These are phyloP conservation scores for Clitoria ternatea DNA, from an alignment of 306 rosid species.

Conservation along the genomic window DNA sequence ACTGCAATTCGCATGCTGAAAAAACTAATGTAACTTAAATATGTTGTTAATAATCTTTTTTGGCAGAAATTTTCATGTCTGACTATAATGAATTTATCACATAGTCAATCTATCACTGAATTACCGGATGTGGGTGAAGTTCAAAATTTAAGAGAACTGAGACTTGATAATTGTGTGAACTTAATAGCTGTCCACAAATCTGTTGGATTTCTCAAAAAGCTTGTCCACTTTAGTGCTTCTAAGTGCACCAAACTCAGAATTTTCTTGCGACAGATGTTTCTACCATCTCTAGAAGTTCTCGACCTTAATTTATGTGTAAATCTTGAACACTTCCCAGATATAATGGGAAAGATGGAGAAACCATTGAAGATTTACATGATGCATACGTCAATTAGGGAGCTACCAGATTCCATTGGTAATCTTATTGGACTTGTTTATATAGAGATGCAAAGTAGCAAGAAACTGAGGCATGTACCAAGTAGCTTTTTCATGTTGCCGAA, in stretches of 20 bases:
- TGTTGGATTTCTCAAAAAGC: neutral
- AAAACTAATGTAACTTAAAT: too few species aligned
- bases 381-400: neutral
- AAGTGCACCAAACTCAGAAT: neutral
- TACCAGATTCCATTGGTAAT: conserved; percentile 11
- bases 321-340: conserved; percentile 4
- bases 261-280: neutral
- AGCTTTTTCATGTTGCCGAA: neutral
- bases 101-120: neutral
- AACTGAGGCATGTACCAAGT: neutral
- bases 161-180: neutral
- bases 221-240: neutral
- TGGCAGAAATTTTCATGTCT: neutral
- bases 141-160: neutral
- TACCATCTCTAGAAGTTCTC: conserved; percentile 7
- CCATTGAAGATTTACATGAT: neutral
- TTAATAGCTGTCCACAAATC: neutral
- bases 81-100: neutral
- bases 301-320: neutral
- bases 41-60: neutral
- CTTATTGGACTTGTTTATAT: neutral
- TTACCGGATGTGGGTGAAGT: neutral
- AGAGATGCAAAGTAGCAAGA: neutral
- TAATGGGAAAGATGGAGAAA: neutral
- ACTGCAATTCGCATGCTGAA: too few species aligned